Evolutionary conservation across 2,329 filamentous ascomycete genomes (phyloP), one percentile per base, ranked within the genome.

Genomic region (Penicillium sp.): DNA sequence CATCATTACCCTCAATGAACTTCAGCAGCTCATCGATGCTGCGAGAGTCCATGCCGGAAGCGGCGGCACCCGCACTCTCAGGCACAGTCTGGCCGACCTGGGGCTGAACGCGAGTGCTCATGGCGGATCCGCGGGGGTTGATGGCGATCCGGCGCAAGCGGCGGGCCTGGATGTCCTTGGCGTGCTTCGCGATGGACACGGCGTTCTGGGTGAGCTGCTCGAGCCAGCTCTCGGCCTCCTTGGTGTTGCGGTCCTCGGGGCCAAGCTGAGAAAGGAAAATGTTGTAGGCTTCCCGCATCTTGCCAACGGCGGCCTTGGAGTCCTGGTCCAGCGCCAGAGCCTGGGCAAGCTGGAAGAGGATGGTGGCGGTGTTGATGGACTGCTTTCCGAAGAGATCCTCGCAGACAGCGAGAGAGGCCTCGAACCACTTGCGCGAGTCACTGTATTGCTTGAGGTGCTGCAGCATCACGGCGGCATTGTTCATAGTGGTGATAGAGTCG

Each of bases 381-480:
- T 88, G 80, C 68, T 87, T 85, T 63, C 93, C 93, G 55, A 91
- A 95, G 4, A 96, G 83, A 37, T 85, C 81, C 71, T 96, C 89
- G 68, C 90, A 96, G 52, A 97, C 85, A 35, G 81, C 79, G 42
- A 97, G 81, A 8, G 90, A 94, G 55, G 89, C 86, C 70, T 97
- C 93, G 65, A 98, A 98, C 93, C 93, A 98, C 52, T 91, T 78
- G 42, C 93, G 85, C 37, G 91, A 97, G 71, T 95, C 89, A 60
- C 91, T 85, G 74, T 95, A 98, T 51, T 87, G 84, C 77, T 97
- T 95, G 60, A 96, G 80, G 46, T 89, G 85, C 71, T 98, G 93
- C 48, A 98, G 82, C 93, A 98, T 98, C 50, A 98, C 93, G 6
- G 93, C 93, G 16, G 89, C 91, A 64, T 98, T 98, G 79, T 97